Evolutionary conservation across 495 filamentous ascomycete species (phyloP).

Genomic region (Aspergillus biplanus): DNA sequence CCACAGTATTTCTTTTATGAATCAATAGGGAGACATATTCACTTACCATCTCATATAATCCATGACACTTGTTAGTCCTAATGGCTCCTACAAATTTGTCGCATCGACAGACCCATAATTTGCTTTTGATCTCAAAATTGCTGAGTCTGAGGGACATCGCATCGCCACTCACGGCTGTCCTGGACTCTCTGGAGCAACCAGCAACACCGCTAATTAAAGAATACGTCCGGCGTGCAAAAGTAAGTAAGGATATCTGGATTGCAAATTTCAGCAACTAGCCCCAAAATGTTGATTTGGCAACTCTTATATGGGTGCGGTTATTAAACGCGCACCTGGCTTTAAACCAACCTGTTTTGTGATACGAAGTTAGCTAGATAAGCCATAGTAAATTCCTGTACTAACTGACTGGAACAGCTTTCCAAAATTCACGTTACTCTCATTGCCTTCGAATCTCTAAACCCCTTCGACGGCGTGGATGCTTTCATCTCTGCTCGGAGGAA

Average conservation of each 20-base stretch:
- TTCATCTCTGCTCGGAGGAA: constrained; percentile 69
- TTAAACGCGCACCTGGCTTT: no score
- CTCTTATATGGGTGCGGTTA: no score
- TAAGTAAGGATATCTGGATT: constrained; percentile 34
- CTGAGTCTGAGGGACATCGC: constrained; percentile 75
- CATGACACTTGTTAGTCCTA: constrained; percentile 2
- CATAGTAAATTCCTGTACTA: neutral
- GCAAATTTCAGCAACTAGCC: neutral
- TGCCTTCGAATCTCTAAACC: constrained; percentile 73
- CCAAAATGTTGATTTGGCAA: no score
- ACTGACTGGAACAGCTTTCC: constrained; percentile 41
- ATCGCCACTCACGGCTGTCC: constrained; percentile 82
- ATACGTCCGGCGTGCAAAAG: constrained; percentile 76
- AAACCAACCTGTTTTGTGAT: neutral
- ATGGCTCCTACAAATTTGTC: constrained; percentile 53
- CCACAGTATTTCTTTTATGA: constrained; percentile 12
- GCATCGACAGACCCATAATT: constrained; percentile 81
- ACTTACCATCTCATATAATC: neutral
- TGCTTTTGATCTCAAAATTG: constrained; percentile 84
- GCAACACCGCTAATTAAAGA: constrained; percentile 70
- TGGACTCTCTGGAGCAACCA: constrained; percentile 85
- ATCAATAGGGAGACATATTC: constrained; percentile 1
- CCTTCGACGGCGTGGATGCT: constrained; percentile 57
- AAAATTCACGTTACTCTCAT: constrained; percentile 72
- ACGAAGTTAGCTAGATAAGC: neutral